A percentile compares a stretch with the other conserved stretches of the same genome.
These are phyloP conservation scores for Suillus fuscotomentosus DNA, from an alignment of 768 basidiomycete genomes.

Conservation along the genomic window DNA sequence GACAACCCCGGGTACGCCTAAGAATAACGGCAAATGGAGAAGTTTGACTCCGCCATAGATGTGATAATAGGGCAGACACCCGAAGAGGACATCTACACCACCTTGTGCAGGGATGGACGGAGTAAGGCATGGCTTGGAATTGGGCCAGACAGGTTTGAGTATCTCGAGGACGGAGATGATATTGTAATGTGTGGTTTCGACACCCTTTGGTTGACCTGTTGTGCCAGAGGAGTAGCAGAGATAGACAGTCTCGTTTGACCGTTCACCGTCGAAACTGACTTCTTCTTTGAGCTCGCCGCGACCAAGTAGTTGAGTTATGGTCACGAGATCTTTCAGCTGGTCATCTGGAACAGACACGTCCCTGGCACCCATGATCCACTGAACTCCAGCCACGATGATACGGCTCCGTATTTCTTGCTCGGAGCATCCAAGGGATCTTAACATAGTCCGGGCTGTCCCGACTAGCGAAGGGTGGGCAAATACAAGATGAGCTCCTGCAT, in stretches of 20 bases:
- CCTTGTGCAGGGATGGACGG: constrained; percentile 8
- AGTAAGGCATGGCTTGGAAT: constrained; percentile 28
- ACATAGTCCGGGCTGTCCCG: constrained; percentile 52
- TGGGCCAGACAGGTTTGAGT: constrained; percentile 43
- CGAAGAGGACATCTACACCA: constrained; percentile 50
- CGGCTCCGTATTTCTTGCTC: constrained; percentile 47
- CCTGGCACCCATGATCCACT: constrained; percentile 39
- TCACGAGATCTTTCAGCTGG: constrained; percentile 32
- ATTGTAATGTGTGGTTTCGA: constrained; percentile 69
- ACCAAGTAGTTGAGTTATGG: constrained; percentile 40
- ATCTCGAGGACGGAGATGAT: constrained; percentile 59
- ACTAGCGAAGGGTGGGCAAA: constrained; percentile 66
- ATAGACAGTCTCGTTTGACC: constrained; percentile 57
- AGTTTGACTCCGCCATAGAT: constrained; percentile 61
- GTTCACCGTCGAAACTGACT: constrained; percentile 51
- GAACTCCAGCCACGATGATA: constrained; percentile 54
- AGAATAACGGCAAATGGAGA: constrained; percentile 54
- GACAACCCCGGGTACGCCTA: constrained; percentile 53
- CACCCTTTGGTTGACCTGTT: constrained; percentile 77
- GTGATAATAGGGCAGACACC: constrained; percentile 61
- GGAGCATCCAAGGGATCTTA: constrained; percentile 47
- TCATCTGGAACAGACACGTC: constrained; percentile 18
- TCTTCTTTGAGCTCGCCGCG: constrained; percentile 49
- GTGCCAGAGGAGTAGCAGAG: constrained; percentile 71
- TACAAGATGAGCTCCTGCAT: constrained; percentile 63